Evolutionary conservation across 768 basidiomycete species (phyloP).

Genomic region (Xanthoconium purpureum): DNA sequence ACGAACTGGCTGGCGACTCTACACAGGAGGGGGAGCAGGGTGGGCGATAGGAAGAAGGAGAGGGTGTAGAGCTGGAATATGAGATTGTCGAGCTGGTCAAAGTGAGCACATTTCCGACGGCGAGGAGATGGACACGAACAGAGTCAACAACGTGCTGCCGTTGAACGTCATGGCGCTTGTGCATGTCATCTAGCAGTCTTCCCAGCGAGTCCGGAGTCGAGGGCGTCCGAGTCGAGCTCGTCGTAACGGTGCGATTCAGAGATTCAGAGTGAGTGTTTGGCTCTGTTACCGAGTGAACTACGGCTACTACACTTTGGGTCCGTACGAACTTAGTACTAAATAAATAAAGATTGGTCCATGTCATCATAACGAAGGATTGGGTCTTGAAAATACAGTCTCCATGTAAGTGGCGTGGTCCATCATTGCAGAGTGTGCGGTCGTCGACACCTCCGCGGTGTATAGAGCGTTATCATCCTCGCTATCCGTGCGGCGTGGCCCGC

Average conservation of each 20-base stretch:
- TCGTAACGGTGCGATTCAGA: not conserved
- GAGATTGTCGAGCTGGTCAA: constrained; percentile 59
- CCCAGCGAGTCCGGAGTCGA: constrained; percentile 16
- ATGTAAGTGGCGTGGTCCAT: constrained; percentile 31
- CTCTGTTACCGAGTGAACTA: constrained; percentile 19
- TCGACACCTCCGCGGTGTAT: constrained; percentile 23
- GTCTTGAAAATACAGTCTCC: constrained; percentile 15
- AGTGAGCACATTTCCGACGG: constrained; percentile 9
- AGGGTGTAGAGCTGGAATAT: constrained; percentile 71
- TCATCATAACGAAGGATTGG: constrained; percentile 8
- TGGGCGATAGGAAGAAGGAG: constrained; percentile 76
- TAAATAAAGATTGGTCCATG: not conserved
- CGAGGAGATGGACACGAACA: constrained; percentile 37
- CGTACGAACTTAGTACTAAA: not conserved
- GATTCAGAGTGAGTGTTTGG: constrained; percentile 22
- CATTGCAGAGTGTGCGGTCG: constrained; percentile 27
- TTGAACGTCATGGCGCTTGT: constrained; percentile 60
- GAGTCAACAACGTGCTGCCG: constrained; percentile 69
- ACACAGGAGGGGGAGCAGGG: constrained; percentile 39
- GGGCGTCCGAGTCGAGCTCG: constrained; percentile 1
- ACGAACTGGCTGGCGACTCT: constrained; percentile 62
- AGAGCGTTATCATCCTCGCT: constrained; percentile 12
- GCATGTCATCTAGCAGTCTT: constrained; percentile 47
- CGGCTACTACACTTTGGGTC: not conserved
- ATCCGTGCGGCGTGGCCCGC: not conserved